phyloP scores from a whole-genome alignment of 768 basidiomycete genomes.

The Suillus spraguei region DNA sequence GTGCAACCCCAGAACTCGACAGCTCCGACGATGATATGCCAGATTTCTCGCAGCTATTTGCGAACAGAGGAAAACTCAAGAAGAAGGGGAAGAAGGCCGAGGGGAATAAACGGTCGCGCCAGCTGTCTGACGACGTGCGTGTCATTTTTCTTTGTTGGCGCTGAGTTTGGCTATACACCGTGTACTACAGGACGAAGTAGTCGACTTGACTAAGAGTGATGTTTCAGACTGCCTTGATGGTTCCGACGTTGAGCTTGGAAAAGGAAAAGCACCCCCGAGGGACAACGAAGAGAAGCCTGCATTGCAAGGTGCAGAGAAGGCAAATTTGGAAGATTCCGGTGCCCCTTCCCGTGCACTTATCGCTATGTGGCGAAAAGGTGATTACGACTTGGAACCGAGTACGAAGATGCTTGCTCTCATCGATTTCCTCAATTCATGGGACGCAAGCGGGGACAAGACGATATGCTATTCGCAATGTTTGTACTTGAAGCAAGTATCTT shows the following conservation, averaged over 20 bases:
- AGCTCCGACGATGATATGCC: slow-evolving; percentile 59
- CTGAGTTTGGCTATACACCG: background rate
- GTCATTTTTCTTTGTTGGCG: background rate
- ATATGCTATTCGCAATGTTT: slow-evolving; percentile 73
- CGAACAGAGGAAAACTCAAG: slow-evolving; percentile 26
- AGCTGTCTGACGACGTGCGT: background rate
- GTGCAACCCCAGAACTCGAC: slow-evolving; percentile 29
- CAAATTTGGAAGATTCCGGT: slow-evolving; percentile 26
- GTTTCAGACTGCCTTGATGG: slow-evolving; percentile 25
- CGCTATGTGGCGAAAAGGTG: slow-evolving; percentile 59
- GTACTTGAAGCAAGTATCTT: background rate
- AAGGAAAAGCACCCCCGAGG: background rate
- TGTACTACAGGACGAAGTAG: slow-evolving; percentile 18
- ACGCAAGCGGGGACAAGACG: slow-evolving; percentile 63
- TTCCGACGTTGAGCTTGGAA: slow-evolving; percentile 27
- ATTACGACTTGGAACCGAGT: slow-evolving; percentile 64
- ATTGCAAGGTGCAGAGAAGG: slow-evolving; percentile 31
- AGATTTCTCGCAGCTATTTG: slow-evolving; percentile 45
- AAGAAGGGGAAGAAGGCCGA: slow-evolving; percentile 28
- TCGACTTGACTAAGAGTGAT: slow-evolving; percentile 37
- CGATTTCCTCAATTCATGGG: slow-evolving; percentile 59
- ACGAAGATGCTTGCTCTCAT: slow-evolving; percentile 68
- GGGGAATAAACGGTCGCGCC: background rate
- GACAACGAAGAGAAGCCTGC: slow-evolving; percentile 1
- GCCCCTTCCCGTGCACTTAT: slow-evolving; percentile 47